Evolutionary conservation across 2,329 filamentous ascomycete genomes (phyloP).

Genomic region (Elsinoe ampelina): DNA sequence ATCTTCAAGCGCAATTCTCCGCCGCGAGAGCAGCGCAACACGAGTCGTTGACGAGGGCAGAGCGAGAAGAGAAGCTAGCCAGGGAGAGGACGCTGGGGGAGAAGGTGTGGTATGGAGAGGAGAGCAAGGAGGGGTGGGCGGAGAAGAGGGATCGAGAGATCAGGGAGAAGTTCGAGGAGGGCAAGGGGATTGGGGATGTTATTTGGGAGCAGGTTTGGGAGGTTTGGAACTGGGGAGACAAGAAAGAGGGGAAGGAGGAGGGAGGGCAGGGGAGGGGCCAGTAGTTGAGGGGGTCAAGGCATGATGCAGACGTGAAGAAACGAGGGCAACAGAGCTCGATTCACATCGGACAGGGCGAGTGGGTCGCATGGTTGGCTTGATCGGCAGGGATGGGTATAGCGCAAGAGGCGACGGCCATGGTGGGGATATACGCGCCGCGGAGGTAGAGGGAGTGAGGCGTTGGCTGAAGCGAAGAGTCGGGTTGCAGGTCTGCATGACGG

Average conservation of each 20-base stretch:
- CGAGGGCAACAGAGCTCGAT: too few species aligned
- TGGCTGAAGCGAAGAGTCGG: not conserved
- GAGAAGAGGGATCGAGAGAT: slow-evolving; percentile 35
- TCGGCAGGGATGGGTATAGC: too few species aligned
- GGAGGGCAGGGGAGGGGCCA: not conserved
- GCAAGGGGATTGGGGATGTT: slow-evolving; percentile 30
- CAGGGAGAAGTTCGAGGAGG: slow-evolving; percentile 32
- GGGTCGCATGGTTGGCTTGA: too few species aligned
- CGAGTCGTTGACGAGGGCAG: slow-evolving; percentile 29
- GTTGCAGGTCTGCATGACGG: not conserved
- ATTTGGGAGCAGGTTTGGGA: slow-evolving; percentile 30
- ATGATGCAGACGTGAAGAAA: too few species aligned
- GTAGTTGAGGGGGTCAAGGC: too few species aligned
- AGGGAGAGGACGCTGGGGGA: slow-evolving; percentile 22
- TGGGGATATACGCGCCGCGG: not conserved
- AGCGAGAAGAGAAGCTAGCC: slow-evolving; percentile 20
- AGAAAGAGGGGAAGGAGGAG: not conserved
- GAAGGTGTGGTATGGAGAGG: slow-evolving; percentile 31
- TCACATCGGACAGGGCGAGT: too few species aligned
- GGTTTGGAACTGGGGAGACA: slow-evolving; percentile 21
- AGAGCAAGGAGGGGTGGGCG: slow-evolving; percentile 38
- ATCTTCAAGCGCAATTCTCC: slow-evolving; percentile 28
- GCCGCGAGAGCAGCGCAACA: slow-evolving; percentile 33
- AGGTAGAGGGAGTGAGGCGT: too few species aligned
- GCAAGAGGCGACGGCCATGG: not conserved